These are phyloP conservation scores for Microdochium bolleyi DNA, from an alignment of 2,329 filamentous ascomycete species.

Conservation along the genomic window DNA sequence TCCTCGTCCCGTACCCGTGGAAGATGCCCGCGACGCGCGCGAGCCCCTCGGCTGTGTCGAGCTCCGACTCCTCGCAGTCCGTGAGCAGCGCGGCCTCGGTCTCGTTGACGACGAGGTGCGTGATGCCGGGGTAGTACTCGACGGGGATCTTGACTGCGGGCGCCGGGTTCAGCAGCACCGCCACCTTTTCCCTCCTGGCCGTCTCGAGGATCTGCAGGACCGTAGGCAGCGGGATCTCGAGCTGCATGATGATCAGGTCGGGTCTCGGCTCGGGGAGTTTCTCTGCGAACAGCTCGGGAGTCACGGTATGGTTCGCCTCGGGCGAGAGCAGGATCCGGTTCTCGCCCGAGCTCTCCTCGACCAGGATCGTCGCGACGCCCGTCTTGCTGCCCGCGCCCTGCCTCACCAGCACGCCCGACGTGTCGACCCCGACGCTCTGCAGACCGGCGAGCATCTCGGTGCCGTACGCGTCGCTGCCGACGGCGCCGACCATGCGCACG, in stretches of 20 bases:
- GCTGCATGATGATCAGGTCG: slow-evolving; percentile 65
- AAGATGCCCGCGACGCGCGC: slow-evolving; percentile 49
- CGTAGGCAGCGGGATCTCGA: slow-evolving; percentile 65
- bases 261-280: slow-evolving; percentile 30
- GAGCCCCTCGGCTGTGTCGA: slow-evolving; percentile 37
- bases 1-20: slow-evolving; percentile 59
- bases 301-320: slow-evolving; percentile 56
- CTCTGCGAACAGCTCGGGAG: slow-evolving; percentile 23
- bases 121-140: slow-evolving; percentile 57
- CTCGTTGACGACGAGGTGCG: slow-evolving; percentile 84
- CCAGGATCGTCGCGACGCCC: slow-evolving; percentile 67
- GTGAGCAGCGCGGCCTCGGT: slow-evolving; percentile 74
- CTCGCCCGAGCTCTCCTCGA: slow-evolving; percentile 64
- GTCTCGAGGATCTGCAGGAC: slow-evolving; percentile 52
- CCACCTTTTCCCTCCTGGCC: slow-evolving; percentile 38
- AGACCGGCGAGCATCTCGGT: slow-evolving; percentile 51
- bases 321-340: slow-evolving; percentile 70
- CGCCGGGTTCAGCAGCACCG: slow-evolving; percentile 79
- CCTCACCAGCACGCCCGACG: slow-evolving; percentile 37
- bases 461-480: slow-evolving; percentile 63
- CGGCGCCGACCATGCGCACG: slow-evolving; percentile 67
- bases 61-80: slow-evolving; percentile 38
- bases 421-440: slow-evolving; percentile 52
- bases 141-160: slow-evolving; percentile 63
- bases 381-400: slow-evolving; percentile 42